Percentiles rank a stretch among this genome's conserved stretches.
phyloP scores from a whole-genome alignment of 345 rosid genomes.

The Reutealis trisperma region DNA sequence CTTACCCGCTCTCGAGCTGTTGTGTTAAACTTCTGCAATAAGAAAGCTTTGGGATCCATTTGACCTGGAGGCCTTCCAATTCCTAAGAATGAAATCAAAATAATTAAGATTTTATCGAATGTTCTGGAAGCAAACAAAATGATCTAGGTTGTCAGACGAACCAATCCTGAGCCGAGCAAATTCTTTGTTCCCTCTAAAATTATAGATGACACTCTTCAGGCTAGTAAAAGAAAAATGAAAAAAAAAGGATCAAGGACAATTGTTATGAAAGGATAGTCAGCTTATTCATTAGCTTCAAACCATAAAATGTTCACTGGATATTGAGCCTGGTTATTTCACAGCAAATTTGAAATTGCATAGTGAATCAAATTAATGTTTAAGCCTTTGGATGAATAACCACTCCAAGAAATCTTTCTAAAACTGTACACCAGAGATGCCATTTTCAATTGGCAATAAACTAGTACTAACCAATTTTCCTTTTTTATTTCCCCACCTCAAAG shows the following conservation, averaged over 20 bases:
- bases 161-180: conserved; percentile 88
- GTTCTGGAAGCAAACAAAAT: not conserved
- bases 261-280: not conserved
- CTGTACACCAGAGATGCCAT: not conserved
- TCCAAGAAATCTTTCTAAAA: not conserved
- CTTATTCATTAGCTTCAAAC: not conserved
- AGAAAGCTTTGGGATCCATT: conserved; percentile 97
- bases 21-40: conserved; percentile 78
- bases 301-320: not conserved
- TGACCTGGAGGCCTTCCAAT: conserved; percentile 91
- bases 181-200: conserved; percentile 75
- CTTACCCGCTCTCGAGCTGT: conserved; percentile 64
- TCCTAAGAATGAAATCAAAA: conserved; percentile 36
- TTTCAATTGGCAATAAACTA: not conserved
- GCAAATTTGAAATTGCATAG: not conserved
- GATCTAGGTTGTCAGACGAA: conserved; percentile 34
- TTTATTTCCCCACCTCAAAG: no score
- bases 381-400: not conserved
- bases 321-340: not conserved
- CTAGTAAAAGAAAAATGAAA: conserved; percentile 15
- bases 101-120: not conserved
- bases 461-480: not conserved
- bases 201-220: conserved; percentile 66
- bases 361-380: not conserved
- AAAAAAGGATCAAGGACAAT: not conserved